Conservation (phyloP, 2,329 filamentous ascomycete genomes). For the Penicillium griseofulvum region DNA sequence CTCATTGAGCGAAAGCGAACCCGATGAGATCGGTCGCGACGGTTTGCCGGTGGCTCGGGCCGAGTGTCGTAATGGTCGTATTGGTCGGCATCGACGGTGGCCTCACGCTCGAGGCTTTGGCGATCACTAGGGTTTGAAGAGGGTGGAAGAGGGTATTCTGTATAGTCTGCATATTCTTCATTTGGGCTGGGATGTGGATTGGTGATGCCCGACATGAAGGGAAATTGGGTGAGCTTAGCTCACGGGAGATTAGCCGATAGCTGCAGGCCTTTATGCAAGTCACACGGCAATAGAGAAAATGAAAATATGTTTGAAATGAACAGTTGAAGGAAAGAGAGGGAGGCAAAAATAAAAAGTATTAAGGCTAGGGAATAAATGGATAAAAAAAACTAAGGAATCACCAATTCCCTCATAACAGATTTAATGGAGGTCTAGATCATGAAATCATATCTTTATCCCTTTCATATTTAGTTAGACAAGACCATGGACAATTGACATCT, state of each 20-base stretch:
- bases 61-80: slow-evolving; percentile 6
- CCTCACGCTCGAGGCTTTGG: slow-evolving; percentile 18
- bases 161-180: slow-evolving; percentile 25
- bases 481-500: neutral
- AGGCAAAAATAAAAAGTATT: neutral
- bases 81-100: slow-evolving; percentile 16
- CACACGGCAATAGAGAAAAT: neutral
- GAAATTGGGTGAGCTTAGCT: neutral
- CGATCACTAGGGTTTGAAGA: slow-evolving; percentile 7
- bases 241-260: slow-evolving; percentile 1
- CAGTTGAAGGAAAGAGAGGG: neutral
- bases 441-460: too few species aligned
- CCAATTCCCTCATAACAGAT: neutral
- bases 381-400: neutral
- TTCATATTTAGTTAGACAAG: too few species aligned
- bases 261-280: slow-evolving; percentile 7
- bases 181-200: slow-evolving; percentile 22
- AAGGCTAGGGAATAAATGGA: neutral
- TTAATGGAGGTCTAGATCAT: too few species aligned
- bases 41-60: slow-evolving; percentile 1
- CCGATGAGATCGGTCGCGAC: slow-evolving; percentile 16
- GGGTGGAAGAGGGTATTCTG: slow-evolving; percentile 18
- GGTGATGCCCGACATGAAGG: slow-evolving; percentile 18
- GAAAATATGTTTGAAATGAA: neutral
- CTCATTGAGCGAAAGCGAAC: slow-evolving; percentile 25